Percentiles rank a stretch among this genome's conserved stretches.
These are phyloP conservation scores for Jimgerdemannia lactiflua DNA, from an alignment of 192 early-diverging fungal genomes.

Conservation along the genomic window DNA sequence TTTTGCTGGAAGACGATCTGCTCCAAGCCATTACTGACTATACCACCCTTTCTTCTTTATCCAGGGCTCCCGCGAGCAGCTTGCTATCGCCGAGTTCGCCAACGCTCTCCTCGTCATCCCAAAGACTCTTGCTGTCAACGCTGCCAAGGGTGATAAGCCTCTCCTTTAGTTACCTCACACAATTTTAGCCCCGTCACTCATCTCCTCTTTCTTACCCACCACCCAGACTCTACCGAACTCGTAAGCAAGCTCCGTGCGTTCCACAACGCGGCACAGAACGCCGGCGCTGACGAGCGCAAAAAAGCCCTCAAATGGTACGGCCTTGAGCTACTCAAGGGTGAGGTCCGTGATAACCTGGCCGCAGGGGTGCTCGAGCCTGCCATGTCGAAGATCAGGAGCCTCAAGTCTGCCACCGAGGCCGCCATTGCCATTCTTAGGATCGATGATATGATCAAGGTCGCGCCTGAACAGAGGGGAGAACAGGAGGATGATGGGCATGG, in stretches of 20 bases:
- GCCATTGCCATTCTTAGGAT: constrained; percentile 97
- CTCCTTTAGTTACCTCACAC: background rate
- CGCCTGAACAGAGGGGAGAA: constrained; percentile 37
- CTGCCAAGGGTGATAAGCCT: constrained; percentile 70
- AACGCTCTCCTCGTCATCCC: constrained; percentile 93
- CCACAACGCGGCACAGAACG: constrained; percentile 88
- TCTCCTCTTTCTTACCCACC: background rate
- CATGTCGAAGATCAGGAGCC: constrained; percentile 96
- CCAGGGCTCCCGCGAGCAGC: constrained; percentile 93
- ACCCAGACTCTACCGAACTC: constrained; percentile 83
- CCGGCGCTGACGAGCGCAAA: constrained; percentile 66
- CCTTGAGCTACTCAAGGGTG: constrained; percentile 92
- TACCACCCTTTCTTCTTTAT: background rate
- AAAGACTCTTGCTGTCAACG: constrained; percentile 97
- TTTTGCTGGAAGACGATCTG: constrained; percentile 2
- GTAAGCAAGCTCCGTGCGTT: constrained; percentile 95
- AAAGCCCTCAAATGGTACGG: constrained; percentile 84
- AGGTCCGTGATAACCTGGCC: constrained; percentile 87
- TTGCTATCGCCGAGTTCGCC: constrained; percentile 98
- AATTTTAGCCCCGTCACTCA: background rate
- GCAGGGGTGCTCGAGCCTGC: constrained; percentile 97
- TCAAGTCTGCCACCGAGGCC: constrained; percentile 98
- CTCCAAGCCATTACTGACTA: background rate
- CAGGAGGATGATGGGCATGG: constrained; percentile 52
- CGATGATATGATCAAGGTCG: constrained; percentile 85